These are phyloP conservation scores for Paraglomus occultum DNA, from an alignment of 192 early-diverging fungal species.

Conservation along the genomic window DNA sequence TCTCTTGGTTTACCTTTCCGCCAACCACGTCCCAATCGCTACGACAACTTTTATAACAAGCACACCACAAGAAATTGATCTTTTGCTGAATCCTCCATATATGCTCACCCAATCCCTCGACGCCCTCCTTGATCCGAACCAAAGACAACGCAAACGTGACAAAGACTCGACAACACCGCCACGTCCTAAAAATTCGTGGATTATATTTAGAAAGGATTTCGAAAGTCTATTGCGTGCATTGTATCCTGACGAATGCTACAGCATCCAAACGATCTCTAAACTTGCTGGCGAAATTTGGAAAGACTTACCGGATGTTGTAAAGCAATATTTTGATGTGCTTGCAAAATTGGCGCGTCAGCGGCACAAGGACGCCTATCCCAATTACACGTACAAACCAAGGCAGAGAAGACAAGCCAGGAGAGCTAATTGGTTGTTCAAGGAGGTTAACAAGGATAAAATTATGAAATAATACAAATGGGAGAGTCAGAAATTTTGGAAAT, in stretches of 20 bases:
- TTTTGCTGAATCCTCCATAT: too few species aligned
- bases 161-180: background rate
- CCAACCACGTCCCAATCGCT: too few species aligned
- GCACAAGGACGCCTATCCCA: constrained; percentile 11
- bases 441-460: too few species aligned
- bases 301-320: background rate
- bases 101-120: too few species aligned
- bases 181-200: constrained; percentile 24
- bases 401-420: background rate
- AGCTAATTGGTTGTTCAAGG: too few species aligned
- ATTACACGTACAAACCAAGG: constrained; percentile 21
- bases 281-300: constrained; percentile 12
- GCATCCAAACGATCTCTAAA: constrained; percentile 11
- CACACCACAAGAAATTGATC: too few species aligned
- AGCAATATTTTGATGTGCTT: constrained; percentile 22
- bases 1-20: too few species aligned
- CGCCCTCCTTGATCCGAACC: too few species aligned
- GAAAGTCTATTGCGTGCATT: background rate
- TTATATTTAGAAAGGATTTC: constrained; percentile 27
- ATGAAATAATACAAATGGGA: too few species aligned
- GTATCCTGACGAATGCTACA: background rate
- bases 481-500: too few species aligned
- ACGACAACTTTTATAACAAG: too few species aligned
- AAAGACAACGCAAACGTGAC: too few species aligned
- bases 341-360: constrained; percentile 1